Base-by-base conservation (phyloP, 2,329 filamentous ascomycete genomes). In the Xylariaceae sp. region DNA sequence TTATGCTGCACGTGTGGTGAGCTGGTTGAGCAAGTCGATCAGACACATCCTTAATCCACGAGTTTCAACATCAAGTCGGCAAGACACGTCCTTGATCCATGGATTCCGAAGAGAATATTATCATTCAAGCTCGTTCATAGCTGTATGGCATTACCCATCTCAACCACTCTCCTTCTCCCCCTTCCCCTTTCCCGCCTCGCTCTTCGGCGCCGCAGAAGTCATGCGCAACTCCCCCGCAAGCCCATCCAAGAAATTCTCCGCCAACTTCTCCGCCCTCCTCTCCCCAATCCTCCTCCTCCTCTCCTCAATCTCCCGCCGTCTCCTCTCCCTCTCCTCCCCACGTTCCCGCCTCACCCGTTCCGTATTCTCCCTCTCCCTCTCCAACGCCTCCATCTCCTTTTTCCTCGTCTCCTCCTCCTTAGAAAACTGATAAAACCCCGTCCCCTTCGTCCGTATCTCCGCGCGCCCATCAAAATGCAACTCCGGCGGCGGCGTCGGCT, bases 401-500 rank as follows among this genome's bases (percentile, higher is more conserved):
- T 75, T 74, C 70, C 87, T 79, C 52, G 83, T 75, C 64, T 80
- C 78, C 65, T 82, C 85, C 70, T 88, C 86, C 73, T 96, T 88
- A 65, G 82, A 83, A 72, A 99, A 97, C 58, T 88, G 86, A 77
- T 92, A 97, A 75, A 97, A 99, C 0, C 90, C 94, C 0, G 89
- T 90, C 3, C 94, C 94, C 68, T 94, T 93, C 50, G 85, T 90
- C 62, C 94, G 81, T 53, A 96, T 86, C 80, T 99, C 94, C 62
- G 82, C 82, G 62, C 84, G 83, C 1, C 90, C 90, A 72, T 97
- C 89, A 74, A 97, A 99, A 75, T 97, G 93, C 68, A 81, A 80
- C 67, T 88, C 84, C 6, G 87, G 84, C 4, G 92, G 92, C 56
- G 92, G 91, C 53, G 92, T 96, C 55, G 87, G 80, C 67, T 86